phyloP scores from a whole-genome alignment of 2,329 filamentous ascomycete genomes.

The Coleophoma crateriformis region DNA sequence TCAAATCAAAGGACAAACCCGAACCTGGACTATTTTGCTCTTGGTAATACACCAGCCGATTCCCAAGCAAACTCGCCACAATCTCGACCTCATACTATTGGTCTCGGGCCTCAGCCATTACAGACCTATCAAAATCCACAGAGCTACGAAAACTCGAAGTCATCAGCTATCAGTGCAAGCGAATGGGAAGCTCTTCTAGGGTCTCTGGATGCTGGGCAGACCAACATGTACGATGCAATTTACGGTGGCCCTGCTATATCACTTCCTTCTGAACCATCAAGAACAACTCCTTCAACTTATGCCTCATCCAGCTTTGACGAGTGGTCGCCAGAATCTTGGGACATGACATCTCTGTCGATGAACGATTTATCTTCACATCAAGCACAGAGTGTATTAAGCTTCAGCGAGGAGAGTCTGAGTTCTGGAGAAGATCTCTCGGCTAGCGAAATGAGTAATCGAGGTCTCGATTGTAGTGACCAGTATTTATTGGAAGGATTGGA shows the following conservation, averaged over 20 bases:
- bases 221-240: constrained; percentile 81
- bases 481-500: constrained; percentile 2
- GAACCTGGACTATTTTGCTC: constrained; percentile 56
- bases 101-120: constrained; percentile 17
- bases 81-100: constrained; percentile 33
- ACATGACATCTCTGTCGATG: constrained; percentile 31
- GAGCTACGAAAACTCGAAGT: constrained; percentile 32
- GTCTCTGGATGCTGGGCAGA: constrained; percentile 71
- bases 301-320: constrained; percentile 23
- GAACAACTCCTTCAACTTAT: constrained; percentile 6
- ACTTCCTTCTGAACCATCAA: constrained; percentile 2
- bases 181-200: constrained; percentile 83
- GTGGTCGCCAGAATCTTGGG: constrained; percentile 53
- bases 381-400: constrained; percentile 51
- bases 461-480: neutral
- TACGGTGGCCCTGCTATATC: constrained; percentile 57
- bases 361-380: constrained; percentile 27
- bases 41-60: constrained; percentile 39
- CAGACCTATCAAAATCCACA: constrained; percentile 23
- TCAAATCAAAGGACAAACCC: constrained; percentile 24
- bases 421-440: constrained; percentile 38
- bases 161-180: constrained; percentile 47
- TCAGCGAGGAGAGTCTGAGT: constrained; percentile 53
- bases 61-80: constrained; percentile 44
- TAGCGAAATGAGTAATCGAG: constrained; percentile 10